These are phyloP conservation scores for Calophaca sinica DNA, from an alignment of 306 rosid genomes.

Conservation along the genomic window DNA sequence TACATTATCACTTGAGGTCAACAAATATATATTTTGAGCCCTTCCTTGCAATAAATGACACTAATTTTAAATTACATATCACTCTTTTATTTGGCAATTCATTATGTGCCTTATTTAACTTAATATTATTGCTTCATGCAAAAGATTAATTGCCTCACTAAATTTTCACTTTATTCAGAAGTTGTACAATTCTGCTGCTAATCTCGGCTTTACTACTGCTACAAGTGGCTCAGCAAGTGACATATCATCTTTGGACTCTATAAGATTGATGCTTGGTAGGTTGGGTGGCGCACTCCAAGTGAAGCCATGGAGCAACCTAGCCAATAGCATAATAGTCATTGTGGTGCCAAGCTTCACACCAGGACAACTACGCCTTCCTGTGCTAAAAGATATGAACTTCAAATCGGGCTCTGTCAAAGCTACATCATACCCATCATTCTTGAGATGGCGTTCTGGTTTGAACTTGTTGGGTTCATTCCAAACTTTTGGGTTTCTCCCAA, in stretches of 20 bases:
- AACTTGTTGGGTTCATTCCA: slow-evolving; percentile 53
- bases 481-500: slow-evolving; percentile 49
- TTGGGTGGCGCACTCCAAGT: slow-evolving; percentile 49
- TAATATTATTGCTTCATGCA: background rate
- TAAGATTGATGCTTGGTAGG: slow-evolving; percentile 5
- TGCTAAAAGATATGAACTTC: slow-evolving; percentile 45
- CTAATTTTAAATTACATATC: no score
- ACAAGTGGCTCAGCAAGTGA: slow-evolving; percentile 30
- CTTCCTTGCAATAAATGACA: no score
- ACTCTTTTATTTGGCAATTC: background rate
- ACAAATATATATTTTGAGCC: no score
- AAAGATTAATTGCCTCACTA: background rate
- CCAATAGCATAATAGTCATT: slow-evolving; percentile 53
- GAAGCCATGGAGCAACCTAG: slow-evolving; percentile 58
- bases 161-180: background rate
- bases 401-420: slow-evolving; percentile 41
- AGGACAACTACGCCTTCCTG: slow-evolving; percentile 55
- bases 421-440: background rate
- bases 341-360: slow-evolving; percentile 46
- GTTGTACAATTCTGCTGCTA: background rate
- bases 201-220: slow-evolving; percentile 35
- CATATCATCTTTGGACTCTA: background rate
- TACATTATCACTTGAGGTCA: no score
- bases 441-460: slow-evolving; percentile 51
- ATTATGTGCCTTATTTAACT: background rate